Evolutionary conservation across 2,329 filamentous ascomycete species (phyloP).

Genomic region (Paecilomyces fulvus): DNA sequence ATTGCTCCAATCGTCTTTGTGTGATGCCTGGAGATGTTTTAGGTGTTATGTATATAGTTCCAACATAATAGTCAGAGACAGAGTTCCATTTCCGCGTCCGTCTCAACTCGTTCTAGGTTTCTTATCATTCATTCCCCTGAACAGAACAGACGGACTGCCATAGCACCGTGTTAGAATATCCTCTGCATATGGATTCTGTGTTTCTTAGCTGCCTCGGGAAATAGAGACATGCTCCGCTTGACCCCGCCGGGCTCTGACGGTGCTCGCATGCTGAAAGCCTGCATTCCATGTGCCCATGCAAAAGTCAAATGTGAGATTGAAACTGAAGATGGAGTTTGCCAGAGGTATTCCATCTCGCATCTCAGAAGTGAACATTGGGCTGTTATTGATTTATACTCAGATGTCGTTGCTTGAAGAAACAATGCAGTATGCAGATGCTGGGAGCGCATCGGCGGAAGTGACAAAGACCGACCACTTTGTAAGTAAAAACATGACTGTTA

Average conservation of each 20-base stretch:
- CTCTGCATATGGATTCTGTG: not conserved
- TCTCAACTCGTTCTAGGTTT: not conserved
- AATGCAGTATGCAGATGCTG: constrained; percentile 16
- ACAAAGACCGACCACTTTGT: not conserved
- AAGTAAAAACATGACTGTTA: not conserved
- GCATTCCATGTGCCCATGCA: constrained; percentile 8
- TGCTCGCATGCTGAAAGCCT: constrained; percentile 5
- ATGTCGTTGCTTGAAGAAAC: constrained; percentile 18
- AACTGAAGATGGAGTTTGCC: constrained; percentile 5
- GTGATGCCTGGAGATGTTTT: not conserved
- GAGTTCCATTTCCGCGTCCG: not conserved
- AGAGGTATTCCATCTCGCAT: constrained; percentile 3
- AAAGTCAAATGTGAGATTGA: constrained; percentile 10
- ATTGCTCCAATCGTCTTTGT: not conserved
- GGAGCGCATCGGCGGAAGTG: constrained; percentile 15
- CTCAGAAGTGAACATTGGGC: not conserved
- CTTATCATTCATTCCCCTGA: not conserved
- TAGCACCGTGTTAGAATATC: not conserved
- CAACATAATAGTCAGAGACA: not conserved
- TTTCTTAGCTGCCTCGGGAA: not conserved
- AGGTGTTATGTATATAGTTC: not conserved
- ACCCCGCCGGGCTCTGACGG: not conserved
- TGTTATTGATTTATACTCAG: constrained; percentile 7
- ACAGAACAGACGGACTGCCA: not conserved
- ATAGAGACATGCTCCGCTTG: not conserved